Percentiles rank a stretch among this genome's conserved stretches.
phyloP scores from a whole-genome alignment of 441 rosid genomes.

The Adansonia gregorii region DNA sequence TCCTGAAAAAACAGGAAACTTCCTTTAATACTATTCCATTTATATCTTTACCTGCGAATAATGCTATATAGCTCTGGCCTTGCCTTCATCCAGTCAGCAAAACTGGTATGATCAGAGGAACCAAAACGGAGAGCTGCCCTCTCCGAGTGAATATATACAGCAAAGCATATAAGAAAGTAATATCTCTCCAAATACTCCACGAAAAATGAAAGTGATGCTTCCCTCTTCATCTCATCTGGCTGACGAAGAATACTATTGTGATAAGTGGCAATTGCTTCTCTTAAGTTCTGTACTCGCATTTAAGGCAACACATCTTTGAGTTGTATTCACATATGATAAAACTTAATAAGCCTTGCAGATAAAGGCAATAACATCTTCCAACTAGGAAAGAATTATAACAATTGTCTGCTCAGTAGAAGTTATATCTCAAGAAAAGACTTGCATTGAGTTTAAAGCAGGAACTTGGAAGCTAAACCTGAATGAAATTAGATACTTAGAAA shows the following conservation, averaged over 20 bases:
- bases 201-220: constrained; percentile 91
- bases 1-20: neutral
- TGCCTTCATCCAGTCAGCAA: constrained; percentile 99
- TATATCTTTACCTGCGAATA: constrained; percentile 76
- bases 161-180: constrained; percentile 97
- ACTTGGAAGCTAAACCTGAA: constrained; percentile 28
- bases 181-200: constrained; percentile 99
- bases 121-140: constrained; percentile 82
- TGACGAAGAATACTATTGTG: constrained; percentile 94
- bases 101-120: constrained; percentile 76
- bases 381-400: neutral
- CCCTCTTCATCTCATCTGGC: constrained; percentile 99
- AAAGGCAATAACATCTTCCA: constrained; percentile 19
- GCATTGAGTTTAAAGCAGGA: neutral
- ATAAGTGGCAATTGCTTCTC: constrained; percentile 95
- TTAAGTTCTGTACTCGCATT: constrained; percentile 73
- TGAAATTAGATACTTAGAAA: constrained; percentile 28
- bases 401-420: neutral
- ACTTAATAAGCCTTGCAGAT: constrained; percentile 23
- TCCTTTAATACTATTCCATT: constrained; percentile 12
- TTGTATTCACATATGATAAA: constrained; percentile 26
- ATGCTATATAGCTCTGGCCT: constrained; percentile 99
- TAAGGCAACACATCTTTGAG: constrained; percentile 33
- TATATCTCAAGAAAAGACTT: neutral
- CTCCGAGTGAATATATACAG: constrained; percentile 96